phyloP scores from a whole-genome alignment of 2,329 filamentous ascomycete species.

The Anisogramma anomala region DNA sequence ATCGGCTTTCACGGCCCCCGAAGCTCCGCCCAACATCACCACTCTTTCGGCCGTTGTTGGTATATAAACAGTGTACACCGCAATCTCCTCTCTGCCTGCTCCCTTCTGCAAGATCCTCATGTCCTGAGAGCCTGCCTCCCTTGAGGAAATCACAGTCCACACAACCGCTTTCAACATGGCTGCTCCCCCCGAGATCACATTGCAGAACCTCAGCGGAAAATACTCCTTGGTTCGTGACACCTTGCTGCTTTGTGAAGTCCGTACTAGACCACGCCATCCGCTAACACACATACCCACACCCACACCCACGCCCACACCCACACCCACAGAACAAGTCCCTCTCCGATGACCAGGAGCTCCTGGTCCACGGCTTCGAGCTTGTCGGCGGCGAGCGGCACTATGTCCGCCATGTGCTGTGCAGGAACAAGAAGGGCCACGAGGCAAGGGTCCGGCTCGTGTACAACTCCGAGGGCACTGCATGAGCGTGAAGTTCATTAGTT shows the following conservation, averaged over 20 bases:
- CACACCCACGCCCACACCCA: no score
- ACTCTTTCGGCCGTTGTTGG: background rate
- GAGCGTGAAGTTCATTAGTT: no score
- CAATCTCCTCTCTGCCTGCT: background rate
- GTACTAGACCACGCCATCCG: no score
- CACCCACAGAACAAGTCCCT: slow-evolving; percentile 12
- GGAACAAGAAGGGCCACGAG: slow-evolving; percentile 9
- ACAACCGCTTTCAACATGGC: slow-evolving; percentile 4
- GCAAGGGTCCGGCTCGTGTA: slow-evolving; percentile 12
- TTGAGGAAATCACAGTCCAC: background rate
- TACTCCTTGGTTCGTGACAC: slow-evolving; percentile 1
- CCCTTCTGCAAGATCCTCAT: no score
- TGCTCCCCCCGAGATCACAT: slow-evolving; percentile 3
- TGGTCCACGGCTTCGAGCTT: slow-evolving; percentile 10
- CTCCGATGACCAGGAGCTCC: slow-evolving; percentile 14
- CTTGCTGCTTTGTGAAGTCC: no score
- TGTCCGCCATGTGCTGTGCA: slow-evolving; percentile 6
- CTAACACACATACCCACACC: background rate
- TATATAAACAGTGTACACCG: background rate
- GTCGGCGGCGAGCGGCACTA: slow-evolving; percentile 10
- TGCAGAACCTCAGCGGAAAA: slow-evolving; percentile 8
- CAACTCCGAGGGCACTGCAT: slow-evolving; percentile 9
- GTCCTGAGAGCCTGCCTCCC: no score
- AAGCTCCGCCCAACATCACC: slow-evolving; percentile 3
- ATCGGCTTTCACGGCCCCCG: slow-evolving; percentile 8